Conservation (phyloP, 1,284 basidiomycete genomes). For the Ceraceosorus guamensis region DNA sequence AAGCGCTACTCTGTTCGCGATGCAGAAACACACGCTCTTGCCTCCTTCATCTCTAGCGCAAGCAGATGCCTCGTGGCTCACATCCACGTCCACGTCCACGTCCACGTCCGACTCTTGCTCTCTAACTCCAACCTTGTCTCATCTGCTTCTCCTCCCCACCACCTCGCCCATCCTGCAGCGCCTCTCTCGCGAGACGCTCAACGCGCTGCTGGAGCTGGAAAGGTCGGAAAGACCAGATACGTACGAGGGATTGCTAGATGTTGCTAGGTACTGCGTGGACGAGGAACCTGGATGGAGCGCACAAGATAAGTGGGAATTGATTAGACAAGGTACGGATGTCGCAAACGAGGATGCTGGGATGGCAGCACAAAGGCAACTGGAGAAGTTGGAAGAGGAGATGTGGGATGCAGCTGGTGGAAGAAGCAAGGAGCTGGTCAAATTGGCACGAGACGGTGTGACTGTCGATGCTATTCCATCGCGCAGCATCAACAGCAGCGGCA, state of each 20-base stretch:
- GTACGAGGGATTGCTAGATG: slow-evolving; percentile 45
- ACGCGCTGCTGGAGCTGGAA: slow-evolving; percentile 14
- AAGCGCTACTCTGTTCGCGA: too few species aligned
- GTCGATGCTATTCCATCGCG: too few species aligned
- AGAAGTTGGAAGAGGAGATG: slow-evolving; percentile 33
- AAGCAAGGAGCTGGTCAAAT: not conserved
- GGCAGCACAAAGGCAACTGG: slow-evolving; percentile 22
- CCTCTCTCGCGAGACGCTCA: not conserved
- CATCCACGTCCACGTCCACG: too few species aligned
- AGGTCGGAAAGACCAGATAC: slow-evolving; percentile 34
- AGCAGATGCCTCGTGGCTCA: too few species aligned
- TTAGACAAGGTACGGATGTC: too few species aligned
- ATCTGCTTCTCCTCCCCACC: too few species aligned
- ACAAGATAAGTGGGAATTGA: slow-evolving; percentile 19
- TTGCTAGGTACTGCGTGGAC: slow-evolving; percentile 45
- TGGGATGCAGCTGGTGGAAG: slow-evolving; percentile 1
- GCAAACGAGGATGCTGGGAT: slow-evolving; percentile 37
- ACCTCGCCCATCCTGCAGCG: not conserved
- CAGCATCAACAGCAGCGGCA: too few species aligned
- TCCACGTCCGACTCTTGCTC: too few species aligned
- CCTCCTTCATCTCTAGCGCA: too few species aligned
- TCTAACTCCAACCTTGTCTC: too few species aligned
- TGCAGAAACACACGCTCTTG: too few species aligned
- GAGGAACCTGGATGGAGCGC: slow-evolving; percentile 43
- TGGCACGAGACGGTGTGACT: too few species aligned